Conservation (phyloP, 257 asterid genomes). For the Jaltomata sinuosa region DNA sequence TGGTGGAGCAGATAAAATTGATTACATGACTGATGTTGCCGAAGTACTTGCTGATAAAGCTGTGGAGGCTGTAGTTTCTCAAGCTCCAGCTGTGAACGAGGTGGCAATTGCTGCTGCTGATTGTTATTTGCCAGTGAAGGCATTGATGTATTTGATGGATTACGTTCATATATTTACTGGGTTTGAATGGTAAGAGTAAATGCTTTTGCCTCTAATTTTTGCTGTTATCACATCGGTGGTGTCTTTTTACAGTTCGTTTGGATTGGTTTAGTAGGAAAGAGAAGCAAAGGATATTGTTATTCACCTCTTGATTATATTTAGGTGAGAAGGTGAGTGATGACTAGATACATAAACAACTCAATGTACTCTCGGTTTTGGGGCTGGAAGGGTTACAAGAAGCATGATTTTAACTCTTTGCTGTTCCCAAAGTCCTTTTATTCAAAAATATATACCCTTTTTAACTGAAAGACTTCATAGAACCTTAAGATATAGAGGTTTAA, state of each 20-base stretch:
- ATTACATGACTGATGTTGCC: constrained; percentile 43
- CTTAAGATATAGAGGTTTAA: not conserved
- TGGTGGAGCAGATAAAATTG: constrained; percentile 50
- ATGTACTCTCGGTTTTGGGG: not conserved
- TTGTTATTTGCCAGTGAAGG: constrained; percentile 74
- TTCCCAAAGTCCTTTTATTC: not conserved
- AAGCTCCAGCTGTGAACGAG: constrained; percentile 49
- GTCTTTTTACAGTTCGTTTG: not conserved
- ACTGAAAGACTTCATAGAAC: not conserved
- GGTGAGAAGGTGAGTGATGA: not conserved
- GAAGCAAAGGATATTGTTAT: not conserved
- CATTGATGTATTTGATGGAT: constrained; percentile 64
- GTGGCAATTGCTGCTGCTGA: constrained; percentile 83
- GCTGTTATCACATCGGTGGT: not conserved
- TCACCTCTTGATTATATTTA: not conserved
- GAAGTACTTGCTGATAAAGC: constrained; percentile 49
- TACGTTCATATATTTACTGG: constrained; percentile 64
- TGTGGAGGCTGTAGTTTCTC: constrained; percentile 38
- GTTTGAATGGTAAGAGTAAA: constrained; percentile 47
- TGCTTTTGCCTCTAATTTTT: not conserved
- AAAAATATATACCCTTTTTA: not conserved
- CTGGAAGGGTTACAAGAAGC: not conserved
- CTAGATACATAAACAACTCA: not conserved
- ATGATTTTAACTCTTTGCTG: not conserved
- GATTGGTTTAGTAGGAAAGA: not conserved